Evolutionary conservation across 192 early-diverging fungal species (phyloP), one percentile per base, ranked within the genome.

Genomic region (Coemansia sp.): DNA sequence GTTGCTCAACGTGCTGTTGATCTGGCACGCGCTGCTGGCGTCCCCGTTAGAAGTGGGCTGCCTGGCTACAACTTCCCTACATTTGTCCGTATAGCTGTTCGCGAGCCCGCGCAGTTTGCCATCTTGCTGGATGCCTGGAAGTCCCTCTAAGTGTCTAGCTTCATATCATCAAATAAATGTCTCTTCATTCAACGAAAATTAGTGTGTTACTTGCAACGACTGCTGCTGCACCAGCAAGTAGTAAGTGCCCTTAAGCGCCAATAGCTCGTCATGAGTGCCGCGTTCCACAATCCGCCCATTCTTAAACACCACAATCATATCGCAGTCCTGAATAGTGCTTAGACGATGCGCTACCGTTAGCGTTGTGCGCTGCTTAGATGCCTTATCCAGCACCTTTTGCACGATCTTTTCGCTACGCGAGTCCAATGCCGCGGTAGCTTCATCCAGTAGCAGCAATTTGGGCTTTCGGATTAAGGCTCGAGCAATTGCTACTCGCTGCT

Each of bases 351-450:
- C 86, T 69, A 86, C 77, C 28, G 80, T 71, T 37, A 92, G 80
- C 0, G 90, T 92, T 0, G 92, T 93, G 17, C 92, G 65, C 12
- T 90, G 91, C 38, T 73, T 42, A 1, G 84, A 72, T 2, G 80
- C 84, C 28, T 31, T 49, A 56, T 93, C 90, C 47, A 94, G 71
- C 4, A 90, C 91, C 39, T 77, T 75, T 64, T 93, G 90, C 14
- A 94, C 92, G 0, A 88, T 64, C 53, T 69, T 82, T 74, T 94
- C 92, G 45, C 84, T 86, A 58, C 87, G 82, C 16, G 88, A 89
- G 55, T 94, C 92, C 37, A 94, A 58, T 0, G 92, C 90, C 8
- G 82, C 84, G 1, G 92, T 90, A 0, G 92, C 92, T 72, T 94
- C 92, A 51, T 94, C 92, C 5, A 91, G 70, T 21, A 93, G 63